Base-by-base conservation (phyloP, 345 rosid genomes). In the Litchi chinensis region DNA sequence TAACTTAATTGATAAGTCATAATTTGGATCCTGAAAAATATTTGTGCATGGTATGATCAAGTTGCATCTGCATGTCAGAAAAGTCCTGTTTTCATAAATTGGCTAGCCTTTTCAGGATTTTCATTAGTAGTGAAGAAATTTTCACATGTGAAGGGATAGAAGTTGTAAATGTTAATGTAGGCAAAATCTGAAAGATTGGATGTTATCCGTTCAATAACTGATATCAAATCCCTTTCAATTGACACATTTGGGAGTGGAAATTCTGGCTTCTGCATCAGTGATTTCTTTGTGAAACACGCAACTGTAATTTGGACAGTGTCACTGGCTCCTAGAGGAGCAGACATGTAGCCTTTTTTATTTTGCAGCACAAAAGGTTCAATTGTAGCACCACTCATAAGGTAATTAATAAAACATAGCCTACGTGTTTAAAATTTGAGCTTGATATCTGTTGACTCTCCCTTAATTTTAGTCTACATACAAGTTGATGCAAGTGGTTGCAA, bases 261-360 rank as follows among this genome's bases (percentile, higher is more conserved):
- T 37, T 37, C 1, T 19, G 5, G 15, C 24, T 22, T 50, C 71
- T 13, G 21, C 71, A 37, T 19, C 60, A 76, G 39, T 48, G 37
- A 76, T 54, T 32, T 32, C 39, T 39, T 66, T 1, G 48, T 28
- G 40, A 32, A 48, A 22, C 28, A 74, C 77, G 77, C 77, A 74
- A 44, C 70, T 26, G 44, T 46, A 46, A 24, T 75, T 75, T 46
- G 70, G n/a, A 46, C 43, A 43, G 2, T n/a, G 41, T 43, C 77
- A 43, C 68, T 8, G 26, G 77, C 41, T 28, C 13, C 57, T 5
- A 8, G 9, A 43, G 40, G 4, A 43, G 21, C 59, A 54, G 54
- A 16, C 37, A 15, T 65, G 40, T 22, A 22, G 11, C 32, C 3
- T 62, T 43, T 10, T 16, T 57, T 43, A 48, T 56, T 57, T 28